Percentiles rank a stretch among this genome's conserved stretches.
phyloP scores from a whole-genome alignment of 192 early-diverging fungal genomes.

The Coemansia sp. region DNA sequence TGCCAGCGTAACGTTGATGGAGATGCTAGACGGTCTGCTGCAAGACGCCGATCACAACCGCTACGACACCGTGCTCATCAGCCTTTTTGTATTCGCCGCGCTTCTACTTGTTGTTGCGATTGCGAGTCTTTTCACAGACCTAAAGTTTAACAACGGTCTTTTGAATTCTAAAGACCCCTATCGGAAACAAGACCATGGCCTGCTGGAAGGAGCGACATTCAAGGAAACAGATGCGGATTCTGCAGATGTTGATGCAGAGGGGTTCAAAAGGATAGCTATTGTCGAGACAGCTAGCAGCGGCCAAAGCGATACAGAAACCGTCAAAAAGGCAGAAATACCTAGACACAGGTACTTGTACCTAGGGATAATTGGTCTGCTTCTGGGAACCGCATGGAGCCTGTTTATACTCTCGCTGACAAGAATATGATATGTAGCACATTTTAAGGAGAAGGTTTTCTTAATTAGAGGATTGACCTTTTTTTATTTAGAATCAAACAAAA shows the following conservation, averaged over 20 bases:
- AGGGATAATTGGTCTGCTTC: slow-evolving; percentile 37
- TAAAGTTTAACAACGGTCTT: slow-evolving; percentile 22
- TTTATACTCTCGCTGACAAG: slow-evolving; percentile 38
- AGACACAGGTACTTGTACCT: slow-evolving; percentile 42
- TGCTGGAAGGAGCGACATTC: slow-evolving; percentile 3
- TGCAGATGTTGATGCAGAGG: background rate
- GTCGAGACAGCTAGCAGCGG: background rate
- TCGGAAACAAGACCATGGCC: background rate
- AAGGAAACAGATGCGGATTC: background rate
- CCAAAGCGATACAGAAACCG: background rate
- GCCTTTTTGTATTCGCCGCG: slow-evolving; percentile 43
- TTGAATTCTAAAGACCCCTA: slow-evolving; percentile 51
- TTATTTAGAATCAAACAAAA: background rate
- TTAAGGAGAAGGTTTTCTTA: too few species aligned
- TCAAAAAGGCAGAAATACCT: slow-evolving; percentile 13
- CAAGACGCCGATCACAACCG: slow-evolving; percentile 54
- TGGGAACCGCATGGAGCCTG: slow-evolving; percentile 39
- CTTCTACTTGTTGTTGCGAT: slow-evolving; percentile 38
- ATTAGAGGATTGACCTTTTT: background rate
- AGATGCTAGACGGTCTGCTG: slow-evolving; percentile 56
- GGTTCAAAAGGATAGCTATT: background rate
- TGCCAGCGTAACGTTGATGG: slow-evolving; percentile 55
- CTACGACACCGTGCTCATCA: slow-evolving; percentile 53
- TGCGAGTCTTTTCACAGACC: slow-evolving; percentile 29
- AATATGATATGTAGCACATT: slow-evolving; percentile 8